These are phyloP conservation scores for Alternaria sp. DNA, from an alignment of 2,329 filamentous ascomycete genomes.

Conservation along the genomic window DNA sequence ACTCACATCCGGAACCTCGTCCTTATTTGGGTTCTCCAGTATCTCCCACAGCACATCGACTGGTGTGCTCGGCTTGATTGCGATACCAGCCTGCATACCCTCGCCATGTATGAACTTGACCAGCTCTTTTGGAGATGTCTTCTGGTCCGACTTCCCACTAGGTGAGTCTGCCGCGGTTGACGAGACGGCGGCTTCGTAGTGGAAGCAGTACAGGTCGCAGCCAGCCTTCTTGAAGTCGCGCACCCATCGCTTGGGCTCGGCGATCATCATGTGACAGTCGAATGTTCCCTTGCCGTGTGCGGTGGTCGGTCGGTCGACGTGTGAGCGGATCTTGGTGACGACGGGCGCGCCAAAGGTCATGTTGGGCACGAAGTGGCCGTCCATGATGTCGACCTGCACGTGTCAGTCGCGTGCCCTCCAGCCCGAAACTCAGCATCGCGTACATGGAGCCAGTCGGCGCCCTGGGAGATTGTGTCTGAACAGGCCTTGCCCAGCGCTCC, in stretches of 20 bases:
- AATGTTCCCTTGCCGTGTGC: conserved; percentile 86
- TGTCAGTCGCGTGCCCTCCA: conserved; percentile 58
- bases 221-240: conserved; percentile 92
- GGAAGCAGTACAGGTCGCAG: conserved; percentile 99
- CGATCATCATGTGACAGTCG: conserved; percentile 99
- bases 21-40: conserved; percentile 72
- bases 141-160: conserved; percentile 68
- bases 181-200: conserved; percentile 90
- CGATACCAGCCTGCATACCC: conserved; percentile 89
- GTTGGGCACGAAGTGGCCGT: conserved; percentile 98
- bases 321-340: conserved; percentile 87
- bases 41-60: conserved; percentile 94
- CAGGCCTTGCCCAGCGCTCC: conserved; percentile 86
- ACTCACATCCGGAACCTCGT: conserved; percentile 87
- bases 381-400: conserved; percentile 97
- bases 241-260: conserved; percentile 99
- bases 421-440: conserved; percentile 12
- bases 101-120: conserved; percentile 89
- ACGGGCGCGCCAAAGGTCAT: conserved; percentile 96
- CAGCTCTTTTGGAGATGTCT: conserved; percentile 82
- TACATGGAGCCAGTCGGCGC: conserved; percentile 65
- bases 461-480: conserved; percentile 80
- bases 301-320: conserved; percentile 76
- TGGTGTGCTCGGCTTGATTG: conserved; percentile 89
- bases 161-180: conserved; percentile 85